Evolutionary conservation across 2,329 filamentous ascomycete genomes (phyloP).

Genomic region (Penicillium sp.): DNA sequence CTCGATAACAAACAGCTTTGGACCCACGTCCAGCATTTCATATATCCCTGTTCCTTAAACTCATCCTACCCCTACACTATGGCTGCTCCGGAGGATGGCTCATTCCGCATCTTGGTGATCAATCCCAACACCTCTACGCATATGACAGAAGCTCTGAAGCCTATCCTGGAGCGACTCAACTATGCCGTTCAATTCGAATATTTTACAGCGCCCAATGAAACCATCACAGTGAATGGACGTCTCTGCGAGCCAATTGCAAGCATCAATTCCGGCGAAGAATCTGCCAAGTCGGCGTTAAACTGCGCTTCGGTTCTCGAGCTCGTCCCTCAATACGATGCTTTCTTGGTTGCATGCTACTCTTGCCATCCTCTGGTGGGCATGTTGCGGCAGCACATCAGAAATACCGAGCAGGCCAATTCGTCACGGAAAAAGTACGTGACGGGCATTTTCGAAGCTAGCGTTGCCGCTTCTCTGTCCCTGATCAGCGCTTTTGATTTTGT

Average conservation of each 20-base stretch:
- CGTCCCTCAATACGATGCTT: slow-evolving; percentile 56
- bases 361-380: slow-evolving; percentile 68
- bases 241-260: slow-evolving; percentile 56
- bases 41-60: not conserved
- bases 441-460: slow-evolving; percentile 83
- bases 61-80: slow-evolving; percentile 7
- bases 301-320: slow-evolving; percentile 54
- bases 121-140: slow-evolving; percentile 44
- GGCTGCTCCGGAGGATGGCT: slow-evolving; percentile 11
- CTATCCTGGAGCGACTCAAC: slow-evolving; percentile 36
- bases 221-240: slow-evolving; percentile 28
- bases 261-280: slow-evolving; percentile 72
- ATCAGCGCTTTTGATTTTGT: slow-evolving; percentile 40
- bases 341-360: slow-evolving; percentile 84
- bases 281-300: slow-evolving; percentile 56
- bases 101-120: slow-evolving; percentile 38
- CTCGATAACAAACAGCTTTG: slow-evolving; percentile 9
- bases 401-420: slow-evolving; percentile 15
- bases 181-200: slow-evolving; percentile 37
- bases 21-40: not conserved
- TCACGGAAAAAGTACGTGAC: slow-evolving; percentile 54
- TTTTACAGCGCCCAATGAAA: slow-evolving; percentile 35
- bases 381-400: slow-evolving; percentile 47
- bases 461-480: slow-evolving; percentile 58
- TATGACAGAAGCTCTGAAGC: slow-evolving; percentile 43